Evolutionary conservation across 2,329 filamentous ascomycete genomes (phyloP).

Genomic region (Apiospora malaysiana): DNA sequence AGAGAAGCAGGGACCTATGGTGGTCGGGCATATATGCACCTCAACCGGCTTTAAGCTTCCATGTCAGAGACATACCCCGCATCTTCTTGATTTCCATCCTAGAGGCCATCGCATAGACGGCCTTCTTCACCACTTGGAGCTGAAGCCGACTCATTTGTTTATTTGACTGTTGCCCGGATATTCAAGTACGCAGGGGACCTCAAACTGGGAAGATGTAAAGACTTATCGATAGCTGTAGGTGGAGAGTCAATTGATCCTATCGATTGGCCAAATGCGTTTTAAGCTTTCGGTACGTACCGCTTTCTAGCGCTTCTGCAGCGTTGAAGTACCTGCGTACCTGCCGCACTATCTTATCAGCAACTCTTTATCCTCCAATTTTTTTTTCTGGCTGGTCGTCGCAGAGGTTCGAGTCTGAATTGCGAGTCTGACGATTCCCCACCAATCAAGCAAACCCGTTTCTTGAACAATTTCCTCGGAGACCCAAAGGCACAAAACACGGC

Average conservation of each 20-base stretch:
- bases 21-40: not conserved
- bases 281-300: constrained; percentile 11
- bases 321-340: not conserved
- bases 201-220: not conserved
- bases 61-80: not conserved
- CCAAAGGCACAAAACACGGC: not conserved
- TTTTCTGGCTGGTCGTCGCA: constrained; percentile 12
- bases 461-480: not conserved
- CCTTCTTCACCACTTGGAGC: not conserved
- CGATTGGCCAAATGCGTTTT: not conserved
- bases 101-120: not conserved
- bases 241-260: not conserved
- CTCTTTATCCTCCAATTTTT: constrained; percentile 18
- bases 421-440: constrained; percentile 14
- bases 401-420: constrained; percentile 2
- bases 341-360: not conserved
- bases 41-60: not conserved
- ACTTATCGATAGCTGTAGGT: not conserved
- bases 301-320: not conserved
- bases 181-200: not conserved
- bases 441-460: not conserved
- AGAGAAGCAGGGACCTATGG: not conserved
- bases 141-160: not conserved
- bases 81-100: not conserved
- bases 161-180: not conserved